Evolutionary conservation across 495 filamentous ascomycete species (phyloP).

Genomic region (Podospora tetraspora): DNA sequence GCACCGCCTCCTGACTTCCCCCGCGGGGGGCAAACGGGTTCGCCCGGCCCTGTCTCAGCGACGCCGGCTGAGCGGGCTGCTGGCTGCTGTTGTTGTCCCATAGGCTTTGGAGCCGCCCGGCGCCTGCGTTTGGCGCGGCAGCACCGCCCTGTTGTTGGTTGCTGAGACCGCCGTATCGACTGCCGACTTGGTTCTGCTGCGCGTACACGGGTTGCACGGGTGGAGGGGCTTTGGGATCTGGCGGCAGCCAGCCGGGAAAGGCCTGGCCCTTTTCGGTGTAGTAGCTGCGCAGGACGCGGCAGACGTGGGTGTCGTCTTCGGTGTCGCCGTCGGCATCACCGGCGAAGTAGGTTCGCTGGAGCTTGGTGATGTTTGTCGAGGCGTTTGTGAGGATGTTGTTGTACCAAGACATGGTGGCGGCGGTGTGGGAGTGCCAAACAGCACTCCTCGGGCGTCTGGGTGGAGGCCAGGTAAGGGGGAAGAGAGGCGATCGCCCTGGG

Average conservation of each 20-base stretch:
- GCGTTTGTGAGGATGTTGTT: conserved; percentile 71
- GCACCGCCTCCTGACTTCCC: conserved; percentile 4
- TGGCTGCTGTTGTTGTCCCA: conserved; percentile 63
- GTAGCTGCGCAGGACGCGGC: conserved; percentile 89
- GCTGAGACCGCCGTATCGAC: conserved; percentile 44
- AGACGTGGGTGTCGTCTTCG: conserved; percentile 91
- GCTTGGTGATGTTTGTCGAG: conserved; percentile 70
- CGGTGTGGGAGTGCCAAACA: neutral
- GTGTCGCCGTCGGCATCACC: conserved; percentile 85
- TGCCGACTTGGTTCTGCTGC: conserved; percentile 40
- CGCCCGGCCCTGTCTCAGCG: conserved; percentile 44
- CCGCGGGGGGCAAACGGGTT: conserved; percentile 24
- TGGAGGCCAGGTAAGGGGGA: neutral
- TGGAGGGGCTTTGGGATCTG: conserved; percentile 68
- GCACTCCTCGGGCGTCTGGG: neutral
- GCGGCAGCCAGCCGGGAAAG: conserved; percentile 84
- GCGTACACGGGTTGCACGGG: conserved; percentile 48
- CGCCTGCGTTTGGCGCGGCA: neutral
- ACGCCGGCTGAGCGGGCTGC: conserved; percentile 44
- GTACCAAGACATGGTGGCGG: conserved; percentile 57
- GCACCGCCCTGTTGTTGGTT: conserved; percentile 29
- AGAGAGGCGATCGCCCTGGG: neutral
- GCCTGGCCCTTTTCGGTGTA: conserved; percentile 83
- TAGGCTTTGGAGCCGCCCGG: conserved; percentile 59
- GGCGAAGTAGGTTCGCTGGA: conserved; percentile 71